Conservation (phyloP, 1,284 basidiomycete genomes). For the Neonothopanus nambi region DNA sequence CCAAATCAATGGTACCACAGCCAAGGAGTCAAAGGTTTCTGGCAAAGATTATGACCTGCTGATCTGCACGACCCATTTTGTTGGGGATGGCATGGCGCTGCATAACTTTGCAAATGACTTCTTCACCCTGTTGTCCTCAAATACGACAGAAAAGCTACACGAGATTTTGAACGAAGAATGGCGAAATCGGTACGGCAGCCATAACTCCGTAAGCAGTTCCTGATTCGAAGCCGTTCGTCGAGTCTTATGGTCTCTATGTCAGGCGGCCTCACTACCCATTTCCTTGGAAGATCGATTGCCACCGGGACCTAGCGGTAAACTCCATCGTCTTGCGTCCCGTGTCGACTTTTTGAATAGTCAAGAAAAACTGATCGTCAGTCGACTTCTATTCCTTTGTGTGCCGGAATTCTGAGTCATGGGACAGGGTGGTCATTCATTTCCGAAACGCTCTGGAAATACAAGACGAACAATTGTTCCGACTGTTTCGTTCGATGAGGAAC, state of each 20-base stretch:
- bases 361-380: slow-evolving; percentile 48
- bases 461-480: slow-evolving; percentile 69
- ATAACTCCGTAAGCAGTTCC: neutral
- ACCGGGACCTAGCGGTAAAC: slow-evolving; percentile 29
- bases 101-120: slow-evolving; percentile 76
- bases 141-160: slow-evolving; percentile 40
- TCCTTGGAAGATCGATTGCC: slow-evolving; percentile 58
- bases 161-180: slow-evolving; percentile 49
- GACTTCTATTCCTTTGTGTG: neutral
- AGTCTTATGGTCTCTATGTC: neutral
- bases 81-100: slow-evolving; percentile 82
- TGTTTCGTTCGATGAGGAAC: slow-evolving; percentile 50
- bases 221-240: neutral
- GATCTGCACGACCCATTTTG: slow-evolving; percentile 70
- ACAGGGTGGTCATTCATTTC: slow-evolving; percentile 71
- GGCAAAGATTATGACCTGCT: slow-evolving; percentile 50
- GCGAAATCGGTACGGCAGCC: slow-evolving; percentile 36
- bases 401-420: slow-evolving; percentile 8
- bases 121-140: slow-evolving; percentile 51
- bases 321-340: slow-evolving; percentile 46
- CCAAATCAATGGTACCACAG: neutral
- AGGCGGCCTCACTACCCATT: slow-evolving; percentile 44
- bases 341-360: slow-evolving; percentile 59
- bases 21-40: neutral
- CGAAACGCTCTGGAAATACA: slow-evolving; percentile 41